Base-by-base conservation (phyloP, 2,329 filamentous ascomycete genomes). In the Cladophialophora psammophila region DNA sequence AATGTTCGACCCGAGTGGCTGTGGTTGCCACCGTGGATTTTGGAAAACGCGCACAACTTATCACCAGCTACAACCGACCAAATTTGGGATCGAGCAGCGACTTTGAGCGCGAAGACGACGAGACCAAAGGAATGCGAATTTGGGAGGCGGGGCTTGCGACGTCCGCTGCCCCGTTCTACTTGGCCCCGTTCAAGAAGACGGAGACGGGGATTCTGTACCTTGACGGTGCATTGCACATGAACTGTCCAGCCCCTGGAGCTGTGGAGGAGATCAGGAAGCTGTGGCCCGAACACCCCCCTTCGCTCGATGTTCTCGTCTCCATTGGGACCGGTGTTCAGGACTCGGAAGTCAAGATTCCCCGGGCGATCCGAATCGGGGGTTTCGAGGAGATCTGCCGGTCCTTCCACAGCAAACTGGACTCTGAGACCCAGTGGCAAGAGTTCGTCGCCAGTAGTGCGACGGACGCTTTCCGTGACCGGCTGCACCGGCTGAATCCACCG, bases 101-200 rank as follows among this genome's bases (percentile, higher is more conserved):
- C 13, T 62, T 62, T 20, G 59, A 62, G 8, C 59, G 59, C 12
- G 59, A 62, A 55, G 59, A 62, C 59, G 59, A 62, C 20, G 59
- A 62, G 32, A 36, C 32, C 9, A 62, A 53, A 32, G 59, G 59
- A 2, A 62, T 62, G 48, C 50, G 52, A 10, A 62, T 62, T 32
- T 62, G 59, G 59, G 59, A 62, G 36, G 59, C 59, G 4, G 59
- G 59, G 6, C 48, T 62, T 3, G 59, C 59, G 5, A 62, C 59
- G 12, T 52, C 59, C 1, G 59, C 59, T 1, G 59, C 59, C 5
- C 59, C 59, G 7, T 53, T 62, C 59, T 62, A 62, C 26, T 31
- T 62, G 32, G 45, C 59, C 8, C 59, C 59, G 4, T 62, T 62
- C 8, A 62, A 62, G 8, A 62, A 62, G 18, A 15, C 35, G 1